These are phyloP conservation scores for Tetradesmus lagerheimii DNA, from an alignment of 139 green algal species.

Conservation along the genomic window DNA sequence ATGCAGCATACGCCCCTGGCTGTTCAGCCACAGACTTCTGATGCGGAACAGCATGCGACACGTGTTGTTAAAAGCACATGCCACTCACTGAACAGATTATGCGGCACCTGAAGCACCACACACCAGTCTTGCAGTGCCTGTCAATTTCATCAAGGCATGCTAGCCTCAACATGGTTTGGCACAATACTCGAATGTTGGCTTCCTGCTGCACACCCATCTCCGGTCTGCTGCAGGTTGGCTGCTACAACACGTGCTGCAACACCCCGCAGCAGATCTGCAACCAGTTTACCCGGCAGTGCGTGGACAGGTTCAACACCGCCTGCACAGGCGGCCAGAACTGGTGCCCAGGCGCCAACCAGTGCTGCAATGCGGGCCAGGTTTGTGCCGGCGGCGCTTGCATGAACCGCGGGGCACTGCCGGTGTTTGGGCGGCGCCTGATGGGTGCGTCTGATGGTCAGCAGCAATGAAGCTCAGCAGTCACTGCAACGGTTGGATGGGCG, in stretches of 20 bases:
- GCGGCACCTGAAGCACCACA: too few species aligned
- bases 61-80: too few species aligned
- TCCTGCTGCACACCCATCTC: too few species aligned
- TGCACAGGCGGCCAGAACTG: neutral
- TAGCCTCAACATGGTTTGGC: too few species aligned
- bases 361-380: constrained; percentile 4
- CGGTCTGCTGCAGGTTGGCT: constrained; percentile 7
- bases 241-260: constrained; percentile 9
- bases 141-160: too few species aligned
- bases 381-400: neutral
- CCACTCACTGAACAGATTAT: too few species aligned
- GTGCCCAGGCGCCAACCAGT: constrained; percentile 24
- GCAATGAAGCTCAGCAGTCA: neutral
- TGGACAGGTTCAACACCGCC: neutral
- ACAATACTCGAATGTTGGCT: too few species aligned
- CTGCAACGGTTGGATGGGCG: too few species aligned
- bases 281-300: neutral
- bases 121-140: too few species aligned
- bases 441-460: neutral
- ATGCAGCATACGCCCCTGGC: too few species aligned
- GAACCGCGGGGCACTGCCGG: neutral
- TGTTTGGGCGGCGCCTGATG: neutral
- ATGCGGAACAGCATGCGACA: too few species aligned
- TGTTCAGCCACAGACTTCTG: too few species aligned
- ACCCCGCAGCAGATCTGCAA: constrained; percentile 4